Conservation (phyloP, 2,329 filamentous ascomycete genomes). For the Neocatenulostroma microsporum region DNA sequence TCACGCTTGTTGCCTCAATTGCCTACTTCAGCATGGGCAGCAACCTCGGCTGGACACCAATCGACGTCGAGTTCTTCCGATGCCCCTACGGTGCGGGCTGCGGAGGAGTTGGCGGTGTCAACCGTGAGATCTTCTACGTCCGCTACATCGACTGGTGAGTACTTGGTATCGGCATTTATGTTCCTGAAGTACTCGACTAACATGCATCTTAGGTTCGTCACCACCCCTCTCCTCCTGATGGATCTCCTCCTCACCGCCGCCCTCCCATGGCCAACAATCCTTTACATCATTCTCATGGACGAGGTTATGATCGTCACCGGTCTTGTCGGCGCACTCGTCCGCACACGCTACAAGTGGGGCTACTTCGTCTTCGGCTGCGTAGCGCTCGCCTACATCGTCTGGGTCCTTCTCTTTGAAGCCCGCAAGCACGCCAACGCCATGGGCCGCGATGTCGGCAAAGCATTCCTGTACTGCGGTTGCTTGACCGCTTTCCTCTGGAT, state of each 20-base stretch:
- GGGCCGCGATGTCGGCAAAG: conserved; percentile 46
- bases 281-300: conserved; percentile 56
- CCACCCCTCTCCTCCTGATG: conserved; percentile 56
- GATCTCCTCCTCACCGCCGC: conserved; percentile 58
- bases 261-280: conserved; percentile 56
- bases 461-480: conserved; percentile 50
- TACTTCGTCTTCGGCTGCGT: conserved; percentile 53
- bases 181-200: no score
- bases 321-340: conserved; percentile 57
- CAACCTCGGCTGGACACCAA: conserved; percentile 56
- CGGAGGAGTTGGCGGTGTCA: conserved; percentile 41
- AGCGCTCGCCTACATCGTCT: conserved; percentile 50
- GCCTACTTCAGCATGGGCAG: conserved; percentile 62
- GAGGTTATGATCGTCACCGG: conserved; percentile 61
- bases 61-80: conserved; percentile 53
- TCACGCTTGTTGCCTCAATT: conserved; percentile 53
- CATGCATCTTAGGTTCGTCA: no score
- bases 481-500: conserved; percentile 57
- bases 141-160: conserved; percentile 46
- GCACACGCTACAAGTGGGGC: conserved; percentile 59
- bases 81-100: no score
- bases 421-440: conserved; percentile 49
- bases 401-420: conserved; percentile 50
- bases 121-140: conserved; percentile 59
- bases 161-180: background rate